These are phyloP conservation scores for Ophiostoma fasciatum DNA, from an alignment of 2,329 filamentous ascomycete genomes.

Conservation along the genomic window DNA sequence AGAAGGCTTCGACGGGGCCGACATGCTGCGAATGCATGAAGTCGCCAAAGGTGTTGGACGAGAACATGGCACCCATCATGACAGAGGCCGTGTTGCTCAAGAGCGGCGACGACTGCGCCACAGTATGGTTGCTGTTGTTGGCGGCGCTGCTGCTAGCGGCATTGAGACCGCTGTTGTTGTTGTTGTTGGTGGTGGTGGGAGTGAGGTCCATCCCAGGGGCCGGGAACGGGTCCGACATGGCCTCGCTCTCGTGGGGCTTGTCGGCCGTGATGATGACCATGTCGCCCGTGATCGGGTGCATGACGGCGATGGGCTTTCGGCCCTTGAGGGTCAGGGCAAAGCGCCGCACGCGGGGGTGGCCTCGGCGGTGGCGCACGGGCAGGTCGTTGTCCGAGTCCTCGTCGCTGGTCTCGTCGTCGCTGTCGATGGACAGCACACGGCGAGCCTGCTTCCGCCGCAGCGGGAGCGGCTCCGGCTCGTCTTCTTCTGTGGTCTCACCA, in stretches of 20 bases:
- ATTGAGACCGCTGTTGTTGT: not conserved
- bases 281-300: conserved; percentile 42
- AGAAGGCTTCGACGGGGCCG: conserved; percentile 63
- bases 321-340: conserved; percentile 39
- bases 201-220: conserved; percentile 16
- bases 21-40: conserved; percentile 50
- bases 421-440: conserved; percentile 19
- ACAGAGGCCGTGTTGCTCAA: conserved; percentile 55
- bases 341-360: conserved; percentile 37
- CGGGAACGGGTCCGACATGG: not conserved
- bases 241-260: conserved; percentile 12
- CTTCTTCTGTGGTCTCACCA: conserved; percentile 48
- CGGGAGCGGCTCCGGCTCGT: conserved; percentile 33
- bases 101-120: conserved; percentile 40
- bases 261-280: conserved; percentile 50
- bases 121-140: too few species aligned
- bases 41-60: conserved; percentile 38
- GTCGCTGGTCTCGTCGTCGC: conserved; percentile 30
- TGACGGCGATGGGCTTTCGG: conserved; percentile 42
- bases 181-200: conserved; percentile 1
- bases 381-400: conserved; percentile 37
- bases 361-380: conserved; percentile 30
- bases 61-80: conserved; percentile 63
- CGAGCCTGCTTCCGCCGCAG: conserved; percentile 32
- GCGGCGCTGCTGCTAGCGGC: too few species aligned